phyloP scores from a whole-genome alignment of 306 rosid genomes.

The Rubus idaeus region DNA sequence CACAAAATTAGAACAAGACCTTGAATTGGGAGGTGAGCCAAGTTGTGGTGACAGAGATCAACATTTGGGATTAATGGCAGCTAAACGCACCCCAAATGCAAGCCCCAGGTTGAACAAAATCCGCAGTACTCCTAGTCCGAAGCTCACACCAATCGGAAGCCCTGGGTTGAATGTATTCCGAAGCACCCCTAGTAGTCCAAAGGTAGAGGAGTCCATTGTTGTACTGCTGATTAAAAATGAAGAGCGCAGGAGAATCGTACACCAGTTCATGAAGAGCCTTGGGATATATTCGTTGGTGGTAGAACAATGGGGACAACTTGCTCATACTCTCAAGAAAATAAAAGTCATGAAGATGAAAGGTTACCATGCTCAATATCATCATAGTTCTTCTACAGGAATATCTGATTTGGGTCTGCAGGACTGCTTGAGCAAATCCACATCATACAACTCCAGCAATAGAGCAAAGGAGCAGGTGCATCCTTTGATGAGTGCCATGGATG shows the following conservation, averaged over 20 bases:
- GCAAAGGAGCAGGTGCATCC: constrained; percentile 17
- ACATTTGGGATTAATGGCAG: not conserved
- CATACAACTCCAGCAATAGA: constrained; percentile 10
- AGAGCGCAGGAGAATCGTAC: constrained; percentile 18
- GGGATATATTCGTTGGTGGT: constrained; percentile 32
- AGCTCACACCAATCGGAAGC: constrained; percentile 15
- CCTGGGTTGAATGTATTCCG: constrained; percentile 27
- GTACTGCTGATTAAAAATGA: constrained; percentile 34
- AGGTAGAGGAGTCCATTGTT: constrained; percentile 42
- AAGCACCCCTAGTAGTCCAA: constrained; percentile 31
- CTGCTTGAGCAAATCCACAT: constrained; percentile 26
- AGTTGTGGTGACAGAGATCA: not conserved
- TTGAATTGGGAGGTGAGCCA: constrained; percentile 1
- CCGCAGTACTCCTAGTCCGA: not conserved
- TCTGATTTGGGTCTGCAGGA: constrained; percentile 21
- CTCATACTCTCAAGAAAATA: constrained; percentile 20
- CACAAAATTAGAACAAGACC: constrained; percentile 25
- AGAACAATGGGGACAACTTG: constrained; percentile 32
- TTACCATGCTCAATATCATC: not conserved
- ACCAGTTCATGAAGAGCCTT: constrained; percentile 38
- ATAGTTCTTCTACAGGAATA: constrained; percentile 22
- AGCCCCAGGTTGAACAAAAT: not conserved
- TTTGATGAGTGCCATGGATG: constrained; percentile 19
- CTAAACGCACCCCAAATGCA: not conserved
- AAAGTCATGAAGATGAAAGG: constrained; percentile 11